Evolutionary conservation across 2,329 filamentous ascomycete species (phyloP).

Genomic region (Paraconiothyrium sp.): DNA sequence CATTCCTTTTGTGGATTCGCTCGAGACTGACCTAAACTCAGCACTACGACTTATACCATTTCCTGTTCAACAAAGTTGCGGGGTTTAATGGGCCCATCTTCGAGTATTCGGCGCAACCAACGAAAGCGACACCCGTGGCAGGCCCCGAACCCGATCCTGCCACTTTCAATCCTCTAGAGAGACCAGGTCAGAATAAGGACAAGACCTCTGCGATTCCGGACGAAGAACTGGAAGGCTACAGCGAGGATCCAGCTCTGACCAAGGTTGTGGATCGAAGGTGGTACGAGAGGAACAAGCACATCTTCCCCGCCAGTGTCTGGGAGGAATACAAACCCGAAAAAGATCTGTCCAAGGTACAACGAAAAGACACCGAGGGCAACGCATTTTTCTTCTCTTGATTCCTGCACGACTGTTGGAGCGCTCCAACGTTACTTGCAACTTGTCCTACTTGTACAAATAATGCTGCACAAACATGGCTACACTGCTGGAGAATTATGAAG

Average conservation of each 20-base stretch:
- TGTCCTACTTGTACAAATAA: neutral
- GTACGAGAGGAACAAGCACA: slow-evolving; percentile 98
- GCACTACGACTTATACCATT: slow-evolving; percentile 98
- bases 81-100: slow-evolving; percentile 83
- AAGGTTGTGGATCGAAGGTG: slow-evolving; percentile 96
- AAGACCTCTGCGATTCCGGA: slow-evolving; percentile 55
- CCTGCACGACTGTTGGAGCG: slow-evolving; percentile 7
- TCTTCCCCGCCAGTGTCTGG: slow-evolving; percentile 96
- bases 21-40: slow-evolving; percentile 53
- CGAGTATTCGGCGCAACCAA: slow-evolving; percentile 70
- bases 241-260: slow-evolving; percentile 81
- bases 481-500: neutral
- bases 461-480: neutral
- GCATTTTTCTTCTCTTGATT: slow-evolving; percentile 74
- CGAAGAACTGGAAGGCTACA: slow-evolving; percentile 71
- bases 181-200: slow-evolving; percentile 46
- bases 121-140: slow-evolving; percentile 49
- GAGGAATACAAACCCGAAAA: slow-evolving; percentile 91
- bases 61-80: slow-evolving; percentile 85
- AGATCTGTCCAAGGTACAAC: slow-evolving; percentile 80
- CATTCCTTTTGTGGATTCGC: neutral
- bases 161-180: slow-evolving; percentile 54
- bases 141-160: slow-evolving; percentile 30
- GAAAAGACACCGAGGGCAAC: slow-evolving; percentile 88
- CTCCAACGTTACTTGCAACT: neutral